phyloP scores from a whole-genome alignment of 2,329 filamentous ascomycete genomes.

The Botryotinia narcissicola region DNA sequence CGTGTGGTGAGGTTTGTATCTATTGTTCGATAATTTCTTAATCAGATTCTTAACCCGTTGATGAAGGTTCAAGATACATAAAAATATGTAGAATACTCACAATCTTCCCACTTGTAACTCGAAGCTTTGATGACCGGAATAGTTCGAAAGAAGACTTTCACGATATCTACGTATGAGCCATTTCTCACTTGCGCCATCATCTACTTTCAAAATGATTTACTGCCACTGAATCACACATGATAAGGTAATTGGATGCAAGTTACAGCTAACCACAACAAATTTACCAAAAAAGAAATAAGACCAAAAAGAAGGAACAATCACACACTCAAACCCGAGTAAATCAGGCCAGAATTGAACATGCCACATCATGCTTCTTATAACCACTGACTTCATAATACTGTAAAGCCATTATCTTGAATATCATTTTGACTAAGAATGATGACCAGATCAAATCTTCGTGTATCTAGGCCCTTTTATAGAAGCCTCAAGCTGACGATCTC shows the following conservation, averaged over 20 bases:
- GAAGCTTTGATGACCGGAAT: not conserved
- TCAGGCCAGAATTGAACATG: not conserved
- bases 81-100: not conserved
- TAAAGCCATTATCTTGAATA: not conserved
- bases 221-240: not conserved
- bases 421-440: fast-evolving
- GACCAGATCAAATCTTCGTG: not conserved
- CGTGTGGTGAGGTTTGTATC: not conserved
- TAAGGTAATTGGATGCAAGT: not conserved
- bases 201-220: not conserved
- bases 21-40: not conserved
- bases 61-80: not conserved
- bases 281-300: not conserved
- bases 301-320: not conserved
- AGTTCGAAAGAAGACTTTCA: not conserved
- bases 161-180: not conserved
- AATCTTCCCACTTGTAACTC: not conserved
- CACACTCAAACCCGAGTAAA: not conserved
- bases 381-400: not conserved
- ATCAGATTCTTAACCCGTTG: fast-evolving
- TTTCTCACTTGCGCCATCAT: not conserved
- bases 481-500: not conserved
- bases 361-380: not conserved
- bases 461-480: not conserved
- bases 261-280: not conserved